These are phyloP conservation scores for Psophocarpus tetragonolobus DNA, from an alignment of 306 rosid genomes.

Conservation along the genomic window DNA sequence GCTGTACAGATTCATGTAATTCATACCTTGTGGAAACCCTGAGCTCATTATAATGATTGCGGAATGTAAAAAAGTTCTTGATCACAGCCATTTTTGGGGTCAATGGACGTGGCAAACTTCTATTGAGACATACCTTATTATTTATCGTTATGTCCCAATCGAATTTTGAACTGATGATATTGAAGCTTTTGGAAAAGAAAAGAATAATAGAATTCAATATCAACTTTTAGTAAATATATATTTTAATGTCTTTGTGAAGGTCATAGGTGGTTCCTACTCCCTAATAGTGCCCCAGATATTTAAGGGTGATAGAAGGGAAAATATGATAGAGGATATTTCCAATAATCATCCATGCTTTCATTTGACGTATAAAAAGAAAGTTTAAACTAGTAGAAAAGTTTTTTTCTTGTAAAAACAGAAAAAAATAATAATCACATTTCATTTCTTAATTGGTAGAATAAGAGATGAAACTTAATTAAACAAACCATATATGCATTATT, in stretches of 20 bases:
- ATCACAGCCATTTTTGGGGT: not conserved
- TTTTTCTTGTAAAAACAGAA: not conserved
- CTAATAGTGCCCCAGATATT: not conserved
- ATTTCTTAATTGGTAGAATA: too few relatives aligned
- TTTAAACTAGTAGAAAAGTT: not conserved
- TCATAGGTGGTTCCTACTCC: not conserved
- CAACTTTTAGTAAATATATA: not conserved
- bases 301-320: not conserved
- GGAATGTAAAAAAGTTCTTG: not conserved
- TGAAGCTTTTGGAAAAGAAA: not conserved
- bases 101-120: not conserved
- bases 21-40: not conserved
- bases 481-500: too few relatives aligned
- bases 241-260: not conserved
- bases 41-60: not conserved
- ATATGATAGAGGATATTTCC: not conserved
- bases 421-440: not conserved
- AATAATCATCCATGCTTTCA: not conserved
- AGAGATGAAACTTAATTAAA: too few relatives aligned
- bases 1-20: not conserved
- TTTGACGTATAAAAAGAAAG: not conserved
- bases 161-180: not conserved
- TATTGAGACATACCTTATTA: not conserved
- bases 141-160: not conserved
- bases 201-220: not conserved